Evolutionary conservation across 2,329 filamentous ascomycete species (phyloP).

Genomic region (Stromatinia cepivora): DNA sequence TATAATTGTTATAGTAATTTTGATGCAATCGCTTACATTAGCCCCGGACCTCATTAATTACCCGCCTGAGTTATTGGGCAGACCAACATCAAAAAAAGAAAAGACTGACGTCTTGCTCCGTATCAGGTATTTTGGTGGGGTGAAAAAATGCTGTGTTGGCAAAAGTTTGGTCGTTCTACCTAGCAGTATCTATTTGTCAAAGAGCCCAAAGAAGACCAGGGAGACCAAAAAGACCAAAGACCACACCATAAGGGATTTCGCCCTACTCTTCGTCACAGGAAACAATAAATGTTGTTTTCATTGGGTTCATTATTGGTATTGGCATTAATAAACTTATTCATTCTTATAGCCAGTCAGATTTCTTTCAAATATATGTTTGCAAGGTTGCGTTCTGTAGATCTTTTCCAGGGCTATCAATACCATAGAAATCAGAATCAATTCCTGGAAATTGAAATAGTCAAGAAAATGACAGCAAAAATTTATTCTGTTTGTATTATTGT

Average conservation of each 20-base stretch:
- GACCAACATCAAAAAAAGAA: not conserved
- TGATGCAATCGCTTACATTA: no score
- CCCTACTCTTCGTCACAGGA: slow-evolving; percentile 4
- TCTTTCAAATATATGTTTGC: not conserved
- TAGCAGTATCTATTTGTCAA: not conserved
- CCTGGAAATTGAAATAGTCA: not conserved
- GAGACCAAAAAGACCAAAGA: not conserved
- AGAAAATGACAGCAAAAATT: not conserved
- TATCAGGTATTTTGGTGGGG: slow-evolving; percentile 4
- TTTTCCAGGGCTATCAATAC: no score
- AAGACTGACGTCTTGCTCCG: slow-evolving; percentile 14
- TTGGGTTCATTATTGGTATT: not conserved
- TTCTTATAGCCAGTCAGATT: not conserved
- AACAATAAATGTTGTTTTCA: not conserved
- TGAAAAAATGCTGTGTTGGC: slow-evolving; percentile 2
- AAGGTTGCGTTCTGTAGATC: no score
- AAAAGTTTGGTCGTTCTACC: not conserved
- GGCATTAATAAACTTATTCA: not conserved
- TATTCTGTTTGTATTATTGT: not conserved
- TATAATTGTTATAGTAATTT: no score
- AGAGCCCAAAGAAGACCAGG: not conserved
- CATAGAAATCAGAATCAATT: no score
- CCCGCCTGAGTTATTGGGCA: not conserved
- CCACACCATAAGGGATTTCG: not conserved
- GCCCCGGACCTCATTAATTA: no score